phyloP scores from a whole-genome alignment of 2,329 filamentous ascomycete genomes.

The Huntiella decipiens region DNA sequence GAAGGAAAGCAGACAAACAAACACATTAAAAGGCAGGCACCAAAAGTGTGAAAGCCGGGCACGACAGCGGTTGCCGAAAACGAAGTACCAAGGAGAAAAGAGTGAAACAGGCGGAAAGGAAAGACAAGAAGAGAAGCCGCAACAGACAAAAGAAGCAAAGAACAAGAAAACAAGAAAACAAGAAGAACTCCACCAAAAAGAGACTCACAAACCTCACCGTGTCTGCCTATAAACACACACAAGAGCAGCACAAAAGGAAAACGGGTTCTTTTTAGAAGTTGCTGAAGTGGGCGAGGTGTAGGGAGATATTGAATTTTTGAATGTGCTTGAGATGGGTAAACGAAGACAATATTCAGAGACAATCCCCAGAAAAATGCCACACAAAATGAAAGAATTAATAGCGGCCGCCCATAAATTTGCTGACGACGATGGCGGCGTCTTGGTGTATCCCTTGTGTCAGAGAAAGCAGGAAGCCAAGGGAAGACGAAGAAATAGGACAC shows the following conservation, averaged over 20 bases:
- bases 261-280: not conserved
- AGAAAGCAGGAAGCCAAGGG: too few species aligned
- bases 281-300: too few species aligned
- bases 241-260: not conserved
- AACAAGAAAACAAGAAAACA: conserved; percentile 2
- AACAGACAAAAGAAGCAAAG: not conserved
- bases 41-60: not conserved
- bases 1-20: conserved; percentile 5
- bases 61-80: not conserved
- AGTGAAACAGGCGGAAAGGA: not conserved
- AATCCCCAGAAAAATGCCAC: too few species aligned
- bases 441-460: too few species aligned
- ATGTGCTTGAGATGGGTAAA: too few species aligned
- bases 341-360: too few species aligned
- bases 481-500: too few species aligned
- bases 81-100: too few species aligned
- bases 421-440: too few species aligned
- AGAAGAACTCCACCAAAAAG: not conserved
- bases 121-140: not conserved
- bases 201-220: not conserved
- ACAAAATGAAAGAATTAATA: too few species aligned
- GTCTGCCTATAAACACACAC: not conserved
- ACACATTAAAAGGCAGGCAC: conserved; percentile 3
- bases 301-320: not conserved
- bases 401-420: too few species aligned